Evolutionary conservation across 495 filamentous ascomycete genomes (phyloP), one percentile per base, ranked within the genome.

Genomic region (Melanomma pulvis-pyrius): DNA sequence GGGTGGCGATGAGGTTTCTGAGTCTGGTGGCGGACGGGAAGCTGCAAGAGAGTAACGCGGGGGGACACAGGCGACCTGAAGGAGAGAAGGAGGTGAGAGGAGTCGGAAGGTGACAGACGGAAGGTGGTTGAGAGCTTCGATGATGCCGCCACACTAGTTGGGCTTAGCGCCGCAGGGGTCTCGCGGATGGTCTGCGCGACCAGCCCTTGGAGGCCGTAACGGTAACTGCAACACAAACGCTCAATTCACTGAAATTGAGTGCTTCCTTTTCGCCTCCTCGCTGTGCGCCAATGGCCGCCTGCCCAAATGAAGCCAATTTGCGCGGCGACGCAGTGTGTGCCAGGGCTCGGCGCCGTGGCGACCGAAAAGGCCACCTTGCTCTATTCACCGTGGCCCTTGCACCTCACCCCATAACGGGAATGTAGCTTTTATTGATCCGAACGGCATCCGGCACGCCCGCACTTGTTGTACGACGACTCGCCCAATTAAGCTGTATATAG

Each of bases 301-400:
- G 56, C 56, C 21, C 56, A 59, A 44, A 59, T 59, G 56, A 59
- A 22, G 2, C 22, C 41, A 59, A 59, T 59, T 41, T 59, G 56
- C 39, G 21, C 19, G 9, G 39, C 39, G 39, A 44, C 17, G 39
- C 39, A 44, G 39, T 2, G 39, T n/a, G 5, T 44, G 39, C 39
- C 39, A 44, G 39, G 39, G 39, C 13, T 44, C 39, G 39, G 39
- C 39, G 5, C n/a, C 13, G 32, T 44, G 39, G 4, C 39, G 39
- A 44, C 39, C 39, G 39, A 44, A 44, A 44, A 44, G 39, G 39
- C 4, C 39, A 44, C 39, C 39, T 44, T 44, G 39, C 39, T n/a
- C 39, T 44, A 2, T 17, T 2, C 39, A n/a, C 39, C 8, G n/a
- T 15, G 39, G 13, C n/a, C 39, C 39, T 44, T 6, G 39, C 39